Percentiles rank a stretch among this genome's conserved stretches.
Conservation (phyloP, 2,329 filamentous ascomycete species). For the Arthroderma sp. region DNA sequence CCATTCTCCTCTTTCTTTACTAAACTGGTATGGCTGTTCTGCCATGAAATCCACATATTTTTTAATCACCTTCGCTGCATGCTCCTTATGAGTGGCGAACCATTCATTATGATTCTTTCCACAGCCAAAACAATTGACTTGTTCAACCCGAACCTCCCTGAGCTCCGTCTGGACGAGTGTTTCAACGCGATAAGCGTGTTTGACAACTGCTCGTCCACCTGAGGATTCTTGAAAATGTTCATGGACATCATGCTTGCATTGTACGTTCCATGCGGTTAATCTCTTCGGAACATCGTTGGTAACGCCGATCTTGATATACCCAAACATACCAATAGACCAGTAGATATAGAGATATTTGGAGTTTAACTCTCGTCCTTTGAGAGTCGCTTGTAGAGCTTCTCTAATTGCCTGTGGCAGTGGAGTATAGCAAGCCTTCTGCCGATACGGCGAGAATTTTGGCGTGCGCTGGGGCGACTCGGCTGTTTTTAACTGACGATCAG, state of each 20-base stretch:
- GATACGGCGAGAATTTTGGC: too few species aligned
- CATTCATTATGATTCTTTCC: neutral
- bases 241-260: slow-evolving; percentile 1
- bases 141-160: neutral
- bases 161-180: slow-evolving; percentile 1
- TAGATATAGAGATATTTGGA: slow-evolving; percentile 2
- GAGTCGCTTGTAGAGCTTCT: neutral
- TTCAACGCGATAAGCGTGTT: slow-evolving; percentile 1
- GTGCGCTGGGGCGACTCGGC: too few species aligned
- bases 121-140: neutral
- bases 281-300: neutral
- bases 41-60: neutral
- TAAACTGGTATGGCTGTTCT: neutral
- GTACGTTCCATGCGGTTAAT: neutral
- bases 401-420: neutral
- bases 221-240: neutral
- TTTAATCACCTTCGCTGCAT: neutral
- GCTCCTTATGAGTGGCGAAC: neutral
- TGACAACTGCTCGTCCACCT: neutral
- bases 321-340: slow-evolving; percentile 1
- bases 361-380: neutral
- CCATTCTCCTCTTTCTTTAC: neutral
- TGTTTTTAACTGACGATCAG: too few species aligned
- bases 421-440: neutral
- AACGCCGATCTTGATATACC: slow-evolving; percentile 2